phyloP scores from a whole-genome alignment of 176 grass and related monocot genomes.

The Carex parvula region DNA sequence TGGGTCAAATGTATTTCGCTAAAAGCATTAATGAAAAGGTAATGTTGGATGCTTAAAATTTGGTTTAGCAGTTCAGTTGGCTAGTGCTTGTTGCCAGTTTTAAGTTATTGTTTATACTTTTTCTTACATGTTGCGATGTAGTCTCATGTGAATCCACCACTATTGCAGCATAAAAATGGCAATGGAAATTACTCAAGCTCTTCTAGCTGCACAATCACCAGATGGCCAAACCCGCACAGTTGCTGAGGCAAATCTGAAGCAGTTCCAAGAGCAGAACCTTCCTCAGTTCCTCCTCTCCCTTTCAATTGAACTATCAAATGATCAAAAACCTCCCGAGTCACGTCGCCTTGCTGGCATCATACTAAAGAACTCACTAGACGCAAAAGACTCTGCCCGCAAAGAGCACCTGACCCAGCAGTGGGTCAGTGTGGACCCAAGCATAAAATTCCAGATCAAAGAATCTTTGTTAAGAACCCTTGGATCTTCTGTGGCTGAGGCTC shows the following conservation, averaged over 20 bases:
- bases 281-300: conserved; percentile 76
- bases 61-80: not conserved
- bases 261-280: conserved; percentile 91
- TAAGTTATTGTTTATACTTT: not conserved
- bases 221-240: conserved; percentile 58
- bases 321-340: conserved; percentile 64
- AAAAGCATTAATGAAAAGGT: not conserved
- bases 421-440: conserved; percentile 55
- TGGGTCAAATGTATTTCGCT: not conserved
- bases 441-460: conserved; percentile 82
- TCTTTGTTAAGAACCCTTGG: conserved; percentile 69
- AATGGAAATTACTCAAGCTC: conserved; percentile 70
- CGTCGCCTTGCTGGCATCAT: conserved; percentile 79
- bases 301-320: conserved; percentile 60
- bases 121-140: not conserved
- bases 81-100: not conserved
- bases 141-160: not conserved
- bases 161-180: conserved; percentile 26
- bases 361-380: conserved; percentile 82
- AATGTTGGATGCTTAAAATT: not conserved
- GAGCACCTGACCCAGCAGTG: conserved; percentile 54
- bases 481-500: conserved; percentile 63
- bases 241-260: conserved; percentile 62
- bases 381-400: conserved; percentile 61
- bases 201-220: conserved; percentile 69